phyloP scores from a whole-genome alignment of 306 rosid species.

The Vigna unguiculata region DNA sequence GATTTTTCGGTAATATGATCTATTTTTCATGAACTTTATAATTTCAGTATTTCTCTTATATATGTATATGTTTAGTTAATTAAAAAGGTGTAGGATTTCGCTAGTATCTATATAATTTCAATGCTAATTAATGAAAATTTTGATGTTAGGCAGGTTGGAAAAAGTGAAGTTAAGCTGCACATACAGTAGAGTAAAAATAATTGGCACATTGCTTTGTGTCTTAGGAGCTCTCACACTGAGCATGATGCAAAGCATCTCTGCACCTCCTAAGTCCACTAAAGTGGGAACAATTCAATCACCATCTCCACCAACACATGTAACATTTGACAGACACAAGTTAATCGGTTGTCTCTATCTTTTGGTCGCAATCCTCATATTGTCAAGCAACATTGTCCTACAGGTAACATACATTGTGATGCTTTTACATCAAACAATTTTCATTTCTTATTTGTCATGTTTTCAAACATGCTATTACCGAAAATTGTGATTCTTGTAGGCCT shows the following conservation, averaged over 20 bases:
- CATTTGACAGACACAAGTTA: slow-evolving; percentile 63
- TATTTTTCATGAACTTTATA: not conserved
- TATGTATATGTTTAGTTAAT: not conserved
- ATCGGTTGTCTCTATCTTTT: slow-evolving; percentile 79
- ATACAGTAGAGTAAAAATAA: slow-evolving; percentile 79
- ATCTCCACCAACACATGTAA: slow-evolving; percentile 23
- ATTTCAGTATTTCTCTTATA: not conserved
- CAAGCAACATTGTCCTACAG: slow-evolving; percentile 73
- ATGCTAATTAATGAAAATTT: slow-evolving; percentile 4
- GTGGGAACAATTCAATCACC: slow-evolving; percentile 15
- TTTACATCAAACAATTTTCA: no score
- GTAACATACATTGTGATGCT: slow-evolving; percentile 39
- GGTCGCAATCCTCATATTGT: slow-evolving; percentile 59
- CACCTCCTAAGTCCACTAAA: not conserved
- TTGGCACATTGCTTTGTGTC: slow-evolving; percentile 79
- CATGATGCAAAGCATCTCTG: slow-evolving; percentile 65
- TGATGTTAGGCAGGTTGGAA: slow-evolving; percentile 74
- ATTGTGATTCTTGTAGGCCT: slow-evolving; percentile 55
- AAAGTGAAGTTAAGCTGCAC: slow-evolving; percentile 69
- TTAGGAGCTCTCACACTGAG: slow-evolving; percentile 84
- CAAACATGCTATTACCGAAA: not conserved
- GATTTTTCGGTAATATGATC: slow-evolving; percentile 63
- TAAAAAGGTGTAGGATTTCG: not conserved
- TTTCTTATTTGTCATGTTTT: not conserved
- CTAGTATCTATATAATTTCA: not conserved